Evolutionary conservation across 2,329 filamentous ascomycete genomes (phyloP), one percentile per base, ranked within the genome.

Genomic region (Lachnellula hyalina): DNA sequence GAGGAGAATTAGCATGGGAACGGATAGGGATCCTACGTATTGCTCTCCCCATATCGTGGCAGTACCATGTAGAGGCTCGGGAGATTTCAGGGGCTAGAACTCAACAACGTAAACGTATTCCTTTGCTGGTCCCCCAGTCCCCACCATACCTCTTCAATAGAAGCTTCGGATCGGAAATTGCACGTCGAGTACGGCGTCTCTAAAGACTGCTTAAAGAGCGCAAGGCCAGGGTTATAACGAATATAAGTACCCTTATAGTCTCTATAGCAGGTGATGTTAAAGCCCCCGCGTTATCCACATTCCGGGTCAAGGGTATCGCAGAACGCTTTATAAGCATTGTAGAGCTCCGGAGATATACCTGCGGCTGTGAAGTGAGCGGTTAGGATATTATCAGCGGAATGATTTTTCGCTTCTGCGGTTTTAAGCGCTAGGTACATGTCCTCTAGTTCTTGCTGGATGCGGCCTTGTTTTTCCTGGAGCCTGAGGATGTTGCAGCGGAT

Each of bases 1-100:
- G 25, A 28, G 25, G 8, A 8, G 25, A 8, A 1, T 8, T 9
- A 3, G 8, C 2, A 32, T 32, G 8, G 7, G 8, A 38, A n/a
- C n/a, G n/a, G n/a, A n/a, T n/a, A n/a, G 3, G 40, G 4, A 15
- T 28, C 48, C 51, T 47, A 55, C 53, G 44, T 55, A 55, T 51
- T 51, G 53, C 25, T 55, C 48, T 9, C 48, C 53, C 53, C 53
- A 55, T 6, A 48, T 55, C 19, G 42, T 5, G 15, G 47, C 53
- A 14, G 19, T 23, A 2, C 53, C 53, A 2, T 34, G 47, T 2
- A 38, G 4, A 23, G 48, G 48, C 1, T 48, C 48, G 8, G 53
- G 53, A 47, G 32, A 32, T 35, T 51, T 42, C 5, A 55, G 5
- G 2, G 48, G 53, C 53, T 48, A 55, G 17, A 55, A 55, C 12